Base-by-base conservation (phyloP, 176 grass and related monocot species). In the Raddia guianensis region DNA sequence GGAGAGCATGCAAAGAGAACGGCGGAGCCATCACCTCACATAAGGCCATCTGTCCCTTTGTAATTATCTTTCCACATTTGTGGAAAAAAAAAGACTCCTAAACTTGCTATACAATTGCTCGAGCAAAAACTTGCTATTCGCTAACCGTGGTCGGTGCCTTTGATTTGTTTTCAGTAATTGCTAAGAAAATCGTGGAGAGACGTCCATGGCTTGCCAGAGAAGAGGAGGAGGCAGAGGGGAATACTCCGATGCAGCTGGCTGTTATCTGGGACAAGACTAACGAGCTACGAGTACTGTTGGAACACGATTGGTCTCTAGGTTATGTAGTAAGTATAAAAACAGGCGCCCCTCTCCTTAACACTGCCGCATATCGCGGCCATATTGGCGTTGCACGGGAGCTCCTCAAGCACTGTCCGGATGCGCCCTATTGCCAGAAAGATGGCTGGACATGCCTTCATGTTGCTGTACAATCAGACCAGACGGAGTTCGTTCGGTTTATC, bases 401-500 rank as follows among this genome's bases (percentile, higher is more conserved):
- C 37, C 67, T 87, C 5, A 8, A 4, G 0, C 48, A 68, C 33
- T 86, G 77, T 49, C 77, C 69, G n/a, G 84, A 86, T 86, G 19
- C 49, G 20, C 85, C 85, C 0, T 81, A 49, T 1, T 68, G 13
- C 9, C 6, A 19, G 0, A 0, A 12, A 9, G 5, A 0, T n/a
- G 76, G 84, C 5, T 68, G 3, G 49, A 87, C 68, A 47, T 74
- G 70, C 49, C 78, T 87, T 61, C 84, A 82, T 54, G 1, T 9
- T 45, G 67, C 85, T 53, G 10, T 70, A 18, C 2, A 9, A 1
- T 4, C 0, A 20, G 77, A 7, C 12, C 78, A 87, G 0, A 13
- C 7, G 16, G 7, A 75, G 9, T 82, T 87, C 13, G 78, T 75
- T 0, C 10, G 43, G 0, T 87, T 68, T 35, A 63, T 63, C 60